These are phyloP conservation scores for Eruca vesicaria DNA, from an alignment of 441 rosid species.

Conservation along the genomic window DNA sequence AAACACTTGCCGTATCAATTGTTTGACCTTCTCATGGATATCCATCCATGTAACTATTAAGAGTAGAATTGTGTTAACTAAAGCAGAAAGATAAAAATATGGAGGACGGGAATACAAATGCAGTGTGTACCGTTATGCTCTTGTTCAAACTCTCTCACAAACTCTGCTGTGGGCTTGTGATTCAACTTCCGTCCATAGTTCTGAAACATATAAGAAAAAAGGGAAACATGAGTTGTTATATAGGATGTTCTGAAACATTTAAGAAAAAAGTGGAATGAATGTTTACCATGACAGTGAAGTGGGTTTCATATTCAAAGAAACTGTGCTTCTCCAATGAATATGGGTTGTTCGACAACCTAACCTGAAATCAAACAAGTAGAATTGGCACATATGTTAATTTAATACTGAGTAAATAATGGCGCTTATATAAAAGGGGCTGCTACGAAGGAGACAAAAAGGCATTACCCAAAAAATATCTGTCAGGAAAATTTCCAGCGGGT, in stretches of 20 bases:
- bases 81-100: background rate
- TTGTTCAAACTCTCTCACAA: slow-evolving; percentile 75
- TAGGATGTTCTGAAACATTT: slow-evolving; percentile 51
- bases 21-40: slow-evolving; percentile 60
- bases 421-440: background rate
- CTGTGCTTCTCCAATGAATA: slow-evolving; percentile 79
- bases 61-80: slow-evolving; percentile 19
- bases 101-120: background rate
- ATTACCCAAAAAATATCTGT: slow-evolving; percentile 89
- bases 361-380: slow-evolving; percentile 49
- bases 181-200: slow-evolving; percentile 78
- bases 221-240: background rate
- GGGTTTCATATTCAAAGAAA: slow-evolving; percentile 92
- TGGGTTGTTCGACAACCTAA: slow-evolving; percentile 80
- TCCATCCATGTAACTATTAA: slow-evolving; percentile 77
- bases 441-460: slow-evolving; percentile 12
- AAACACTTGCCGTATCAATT: slow-evolving; percentile 65
- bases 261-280: slow-evolving; percentile 9
- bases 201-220: slow-evolving; percentile 44
- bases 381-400: background rate
- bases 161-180: slow-evolving; percentile 81
- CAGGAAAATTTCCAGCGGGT: slow-evolving; percentile 77
- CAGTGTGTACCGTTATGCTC: slow-evolving; percentile 70
- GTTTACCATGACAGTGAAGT: slow-evolving; percentile 94
- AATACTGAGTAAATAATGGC: background rate